Percentiles rank a stretch among this genome's conserved stretches.
Conservation (phyloP, 2,329 filamentous ascomycete species). For the Fusarium globosum region DNA sequence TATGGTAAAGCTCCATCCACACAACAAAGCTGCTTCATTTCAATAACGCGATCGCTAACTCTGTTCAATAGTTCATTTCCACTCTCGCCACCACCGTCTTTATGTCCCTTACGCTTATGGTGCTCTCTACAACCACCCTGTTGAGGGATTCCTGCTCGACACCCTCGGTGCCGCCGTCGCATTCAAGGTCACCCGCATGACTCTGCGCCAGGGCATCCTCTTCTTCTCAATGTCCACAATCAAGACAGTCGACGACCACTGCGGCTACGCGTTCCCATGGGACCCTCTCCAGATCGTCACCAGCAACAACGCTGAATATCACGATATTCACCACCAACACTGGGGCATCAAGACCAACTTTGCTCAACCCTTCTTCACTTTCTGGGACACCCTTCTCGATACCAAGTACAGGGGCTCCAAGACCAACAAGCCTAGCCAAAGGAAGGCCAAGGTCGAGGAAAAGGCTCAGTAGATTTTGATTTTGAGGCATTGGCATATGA, state of each 20-base stretch:
- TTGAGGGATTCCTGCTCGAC: conserved; percentile 94
- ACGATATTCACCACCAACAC: conserved; percentile 98
- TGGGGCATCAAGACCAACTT: conserved; percentile 99
- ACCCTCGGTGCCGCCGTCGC: conserved; percentile 86
- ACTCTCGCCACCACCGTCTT: conserved; percentile 94
- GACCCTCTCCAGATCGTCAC: conserved; percentile 93
- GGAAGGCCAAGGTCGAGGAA: conserved; percentile 27
- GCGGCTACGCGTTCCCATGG: conserved; percentile 94
- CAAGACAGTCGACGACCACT: conserved; percentile 98
- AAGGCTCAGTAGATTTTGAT: conserved; percentile 22
- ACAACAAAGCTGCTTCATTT: background rate
- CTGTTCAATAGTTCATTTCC: conserved; percentile 75
- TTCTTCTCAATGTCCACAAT: conserved; percentile 91
- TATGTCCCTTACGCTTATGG: conserved; percentile 98
- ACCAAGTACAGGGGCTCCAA: conserved; percentile 83
- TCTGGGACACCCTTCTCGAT: conserved; percentile 87
- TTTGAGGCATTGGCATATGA: conserved; percentile 38
- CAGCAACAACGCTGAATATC: conserved; percentile 94
- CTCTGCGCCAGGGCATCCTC: conserved; percentile 84
- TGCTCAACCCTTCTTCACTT: conserved; percentile 91
- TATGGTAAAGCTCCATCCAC: conserved; percentile 75
- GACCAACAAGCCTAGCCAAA: conserved; percentile 52
- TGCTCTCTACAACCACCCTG: conserved; percentile 94
- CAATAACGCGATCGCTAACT: conserved; percentile 10
- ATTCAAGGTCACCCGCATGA: conserved; percentile 86